Percentiles rank a stretch among this genome's conserved stretches.
Conservation (phyloP, 768 basidiomycete species). For the Leucocoprinus sp. region DNA sequence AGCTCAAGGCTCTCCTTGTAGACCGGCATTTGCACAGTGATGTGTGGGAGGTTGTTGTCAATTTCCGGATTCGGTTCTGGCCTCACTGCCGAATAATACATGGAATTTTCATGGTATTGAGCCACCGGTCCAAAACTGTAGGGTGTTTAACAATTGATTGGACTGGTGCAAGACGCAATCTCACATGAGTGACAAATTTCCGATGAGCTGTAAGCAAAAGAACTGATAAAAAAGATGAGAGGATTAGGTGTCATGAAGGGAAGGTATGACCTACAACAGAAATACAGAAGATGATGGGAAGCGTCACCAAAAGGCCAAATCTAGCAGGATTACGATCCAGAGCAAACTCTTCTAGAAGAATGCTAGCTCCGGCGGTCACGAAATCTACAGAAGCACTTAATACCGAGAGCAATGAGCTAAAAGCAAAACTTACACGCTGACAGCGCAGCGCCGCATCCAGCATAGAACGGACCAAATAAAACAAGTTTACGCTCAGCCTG, state of each 20-base stretch:
- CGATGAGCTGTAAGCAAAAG: conserved; percentile 66
- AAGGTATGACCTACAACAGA: conserved; percentile 48
- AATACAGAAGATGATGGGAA: conserved; percentile 70
- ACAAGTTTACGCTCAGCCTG: conserved; percentile 36
- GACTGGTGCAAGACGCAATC: conserved; percentile 14
- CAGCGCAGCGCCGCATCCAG: conserved; percentile 57
- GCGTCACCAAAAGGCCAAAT: conserved; percentile 56
- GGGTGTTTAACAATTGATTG: conserved; percentile 12
- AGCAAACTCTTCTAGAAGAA: conserved; percentile 59
- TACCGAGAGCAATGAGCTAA: conserved; percentile 4
- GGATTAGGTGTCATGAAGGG: neutral
- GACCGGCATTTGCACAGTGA: conserved; percentile 79
- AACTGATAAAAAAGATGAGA: conserved; percentile 37
- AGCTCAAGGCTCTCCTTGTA: conserved; percentile 76
- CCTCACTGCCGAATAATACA: conserved; percentile 67
- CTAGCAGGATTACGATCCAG: conserved; percentile 56
- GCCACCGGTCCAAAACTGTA: conserved; percentile 66
- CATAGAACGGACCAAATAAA: conserved; percentile 63
- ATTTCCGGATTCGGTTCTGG: conserved; percentile 61
- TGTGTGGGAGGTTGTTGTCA: conserved; percentile 64
- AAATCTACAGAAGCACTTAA: conserved; percentile 35
- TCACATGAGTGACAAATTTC: conserved; percentile 52
- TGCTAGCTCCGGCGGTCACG: conserved; percentile 47
- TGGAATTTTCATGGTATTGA: conserved; percentile 79
- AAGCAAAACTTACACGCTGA: conserved; percentile 41